Evolutionary conservation across 192 early-diverging fungal genomes (phyloP), one percentile per base, ranked within the genome.

Genomic region (Backusella luteola): DNA sequence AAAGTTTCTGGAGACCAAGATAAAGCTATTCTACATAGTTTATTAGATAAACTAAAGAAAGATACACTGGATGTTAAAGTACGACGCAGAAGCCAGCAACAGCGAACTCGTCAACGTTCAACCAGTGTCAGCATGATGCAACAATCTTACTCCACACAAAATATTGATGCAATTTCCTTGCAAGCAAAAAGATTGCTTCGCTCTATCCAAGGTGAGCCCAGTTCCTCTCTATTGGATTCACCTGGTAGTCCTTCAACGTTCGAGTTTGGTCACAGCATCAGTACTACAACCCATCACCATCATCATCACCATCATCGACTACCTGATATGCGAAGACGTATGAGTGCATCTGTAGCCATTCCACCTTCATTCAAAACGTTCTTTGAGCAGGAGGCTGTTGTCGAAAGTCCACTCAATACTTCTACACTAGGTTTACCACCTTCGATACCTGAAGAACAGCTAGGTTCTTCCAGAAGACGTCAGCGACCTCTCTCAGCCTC

Each of bases 11-110:
- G 77, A 39, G 86, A 83, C 56, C 74, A 76, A 35, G 84, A 84
- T 34, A 93, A 92, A 63, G 90, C 90, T 34, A 89, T 91, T 59
- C 87, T 94, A 77, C 92, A 94, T 66, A 90, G 89, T 76, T 74
- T 94, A 69, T 83, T 94, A 42, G 91, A 94, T 79, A 89, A 86
- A n/a, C 85, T 94, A 35, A 84, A 88, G 56, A 75, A 63, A 35
- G 90, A 92, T 67, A 29, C 75, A 34, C 19, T 74, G 21, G 66
- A 81, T 21, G 52, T 67, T 32, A 63, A 73, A 52, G 26, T 68
- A 42, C 17, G 80, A 71, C 32, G 67, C 23, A 32, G 73, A 23
- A 74, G 67, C 35, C 23, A 63, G 9, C 69, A 78, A 67, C 68
- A 77, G 23, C 52, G 39, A 39, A 23, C 59, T 12, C 59, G 72